Conservation (phyloP, 139 green algal genomes). For the Picochlorum sp. region DNA sequence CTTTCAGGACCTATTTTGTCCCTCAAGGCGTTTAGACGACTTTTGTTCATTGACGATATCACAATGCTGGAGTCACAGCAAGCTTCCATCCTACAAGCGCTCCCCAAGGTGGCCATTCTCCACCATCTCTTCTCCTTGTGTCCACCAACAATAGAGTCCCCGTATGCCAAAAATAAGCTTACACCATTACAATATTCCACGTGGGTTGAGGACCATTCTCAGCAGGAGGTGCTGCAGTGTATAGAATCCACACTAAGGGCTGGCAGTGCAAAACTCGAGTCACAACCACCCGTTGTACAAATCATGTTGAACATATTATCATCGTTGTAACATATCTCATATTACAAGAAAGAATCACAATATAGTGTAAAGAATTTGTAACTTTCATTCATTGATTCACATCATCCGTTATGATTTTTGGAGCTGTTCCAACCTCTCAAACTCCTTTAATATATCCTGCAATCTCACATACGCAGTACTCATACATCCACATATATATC, state of each 20-base stretch:
- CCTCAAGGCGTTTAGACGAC: constrained; percentile 57
- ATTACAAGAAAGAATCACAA: too few relatives aligned
- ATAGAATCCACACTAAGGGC: constrained; percentile 27
- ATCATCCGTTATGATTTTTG: constrained; percentile 29
- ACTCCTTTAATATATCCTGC: constrained; percentile 42
- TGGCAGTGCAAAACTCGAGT: not conserved
- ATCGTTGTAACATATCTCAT: too few relatives aligned
- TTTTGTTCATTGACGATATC: constrained; percentile 42
- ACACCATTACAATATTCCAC: constrained; percentile 68
- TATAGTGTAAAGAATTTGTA: not conserved
- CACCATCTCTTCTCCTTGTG: constrained; percentile 79
- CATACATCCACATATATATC: constrained; percentile 31
- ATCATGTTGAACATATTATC: too few relatives aligned
- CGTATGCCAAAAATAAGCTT: constrained; percentile 60
- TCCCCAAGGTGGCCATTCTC: constrained; percentile 35
- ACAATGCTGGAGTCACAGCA: constrained; percentile 53
- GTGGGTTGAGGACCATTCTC: constrained; percentile 83
- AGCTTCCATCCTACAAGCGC: constrained; percentile 15
- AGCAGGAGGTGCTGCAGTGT: constrained; percentile 34
- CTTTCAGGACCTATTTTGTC: constrained; percentile 39
- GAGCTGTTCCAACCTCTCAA: constrained; percentile 49
- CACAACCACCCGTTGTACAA: not conserved
- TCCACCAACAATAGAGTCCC: constrained; percentile 56
- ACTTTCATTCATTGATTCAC: constrained; percentile 7
- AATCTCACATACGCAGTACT: constrained; percentile 27